Evolutionary conservation across 2,329 filamentous ascomycete species (phyloP).

Genomic region (Arachnopeziza araneosa): DNA sequence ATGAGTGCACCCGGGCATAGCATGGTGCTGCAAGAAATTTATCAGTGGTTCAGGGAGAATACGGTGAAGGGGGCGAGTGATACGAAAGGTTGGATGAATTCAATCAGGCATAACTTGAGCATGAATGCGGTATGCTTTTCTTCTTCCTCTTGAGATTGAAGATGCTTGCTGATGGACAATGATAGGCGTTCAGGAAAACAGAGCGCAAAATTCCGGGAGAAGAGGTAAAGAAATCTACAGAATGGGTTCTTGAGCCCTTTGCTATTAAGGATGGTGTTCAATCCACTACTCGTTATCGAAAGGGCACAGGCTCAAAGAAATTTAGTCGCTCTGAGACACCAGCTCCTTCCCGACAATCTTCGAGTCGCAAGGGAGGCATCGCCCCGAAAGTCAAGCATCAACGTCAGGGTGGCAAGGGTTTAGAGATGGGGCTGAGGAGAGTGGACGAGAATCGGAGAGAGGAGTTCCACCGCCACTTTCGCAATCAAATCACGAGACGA

Average conservation of each 20-base stretch:
- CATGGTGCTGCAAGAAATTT: slow-evolving; percentile 81
- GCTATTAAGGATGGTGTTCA: slow-evolving; percentile 68
- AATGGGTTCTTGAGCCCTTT: slow-evolving; percentile 72
- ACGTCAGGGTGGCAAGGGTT: slow-evolving; percentile 12
- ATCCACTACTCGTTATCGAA: slow-evolving; percentile 78
- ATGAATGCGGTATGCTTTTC: slow-evolving; percentile 75
- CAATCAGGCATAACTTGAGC: slow-evolving; percentile 89
- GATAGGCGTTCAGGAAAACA: slow-evolving; percentile 51
- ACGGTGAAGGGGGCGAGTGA: slow-evolving; percentile 64
- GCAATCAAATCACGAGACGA: slow-evolving; percentile 9
- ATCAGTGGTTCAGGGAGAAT: slow-evolving; percentile 80
- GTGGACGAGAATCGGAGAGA: not conserved
- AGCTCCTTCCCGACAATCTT: slow-evolving; percentile 26
- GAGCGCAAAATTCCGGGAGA: slow-evolving; percentile 36
- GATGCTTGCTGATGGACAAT: not conserved
- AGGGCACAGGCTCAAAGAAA: slow-evolving; percentile 33
- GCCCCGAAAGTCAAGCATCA: slow-evolving; percentile 20
- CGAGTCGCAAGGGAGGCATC: slow-evolving; percentile 23
- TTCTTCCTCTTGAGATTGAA: too few relatives aligned
- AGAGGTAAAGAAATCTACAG: slow-evolving; percentile 59
- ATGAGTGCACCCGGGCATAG: slow-evolving; percentile 58
- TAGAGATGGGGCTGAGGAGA: not conserved
- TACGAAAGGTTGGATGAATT: slow-evolving; percentile 85
- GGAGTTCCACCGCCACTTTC: slow-evolving; percentile 2
- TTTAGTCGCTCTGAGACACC: slow-evolving; percentile 12